Evolutionary conservation across 345 rosid genomes (phyloP).

Genomic region (Camelina neglecta): DNA sequence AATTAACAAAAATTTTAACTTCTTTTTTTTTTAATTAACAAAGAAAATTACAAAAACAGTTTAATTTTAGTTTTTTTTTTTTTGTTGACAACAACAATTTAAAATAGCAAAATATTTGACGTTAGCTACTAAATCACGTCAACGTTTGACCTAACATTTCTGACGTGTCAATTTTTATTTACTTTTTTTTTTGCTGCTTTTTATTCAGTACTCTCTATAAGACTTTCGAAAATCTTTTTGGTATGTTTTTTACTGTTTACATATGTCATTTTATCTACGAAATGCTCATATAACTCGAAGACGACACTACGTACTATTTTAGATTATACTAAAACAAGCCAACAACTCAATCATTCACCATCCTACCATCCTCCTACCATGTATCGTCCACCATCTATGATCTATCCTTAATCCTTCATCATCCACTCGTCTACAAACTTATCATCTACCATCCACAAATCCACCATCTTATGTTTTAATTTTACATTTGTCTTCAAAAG

Average conservation of each 20-base stretch:
- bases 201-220: too few species aligned
- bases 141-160: constrained; percentile 34
- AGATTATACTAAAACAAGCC: background rate
- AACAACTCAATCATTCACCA: background rate
- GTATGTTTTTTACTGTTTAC: too few species aligned
- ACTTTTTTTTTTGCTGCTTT: constrained; percentile 22
- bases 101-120: background rate
- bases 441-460: background rate
- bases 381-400: background rate
- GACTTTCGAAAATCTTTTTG: too few species aligned
- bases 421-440: background rate
- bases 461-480: too few species aligned
- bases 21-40: background rate
- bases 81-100: background rate
- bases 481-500: too few species aligned
- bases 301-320: background rate
- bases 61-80: background rate
- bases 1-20: background rate
- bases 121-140: constrained; percentile 33
- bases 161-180: constrained; percentile 17
- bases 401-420: too few species aligned
- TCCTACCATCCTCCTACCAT: background rate
- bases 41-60: background rate
- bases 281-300: background rate
- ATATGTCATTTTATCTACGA: too few species aligned